A percentile compares a stretch with the other conserved stretches of the same genome.
Conservation (phyloP, 306 rosid species). For the Vigna angularis region DNA sequence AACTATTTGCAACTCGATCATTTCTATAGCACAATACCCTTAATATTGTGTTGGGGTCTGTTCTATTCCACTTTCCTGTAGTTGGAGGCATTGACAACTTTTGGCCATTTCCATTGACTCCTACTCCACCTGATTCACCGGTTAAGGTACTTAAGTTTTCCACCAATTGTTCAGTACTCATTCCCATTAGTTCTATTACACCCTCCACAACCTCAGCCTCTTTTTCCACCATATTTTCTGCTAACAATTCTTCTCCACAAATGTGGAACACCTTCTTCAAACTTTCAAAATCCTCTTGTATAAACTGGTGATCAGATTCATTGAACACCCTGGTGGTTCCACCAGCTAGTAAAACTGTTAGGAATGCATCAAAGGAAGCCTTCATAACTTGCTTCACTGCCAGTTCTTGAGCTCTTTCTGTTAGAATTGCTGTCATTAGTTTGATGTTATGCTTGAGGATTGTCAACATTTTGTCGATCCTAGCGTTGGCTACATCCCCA, state of each 20-base stretch:
- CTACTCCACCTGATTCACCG: conserved; percentile 67
- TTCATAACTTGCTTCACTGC: conserved; percentile 79
- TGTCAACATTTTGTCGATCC: conserved; percentile 58
- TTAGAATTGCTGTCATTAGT: conserved; percentile 66
- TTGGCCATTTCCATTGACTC: conserved; percentile 61
- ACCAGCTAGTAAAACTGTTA: conserved; percentile 88
- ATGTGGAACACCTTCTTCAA: conserved; percentile 61
- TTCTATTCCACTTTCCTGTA: conserved; percentile 82
- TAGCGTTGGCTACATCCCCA: conserved; percentile 61
- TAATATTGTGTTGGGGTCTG: conserved; percentile 86
- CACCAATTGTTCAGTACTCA: conserved; percentile 67
- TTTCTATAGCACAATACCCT: conserved; percentile 88
- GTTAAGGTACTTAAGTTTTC: conserved; percentile 74
- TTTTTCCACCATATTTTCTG: conserved; percentile 63
- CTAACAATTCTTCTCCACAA: conserved; percentile 70
- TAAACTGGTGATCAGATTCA: conserved; percentile 62
- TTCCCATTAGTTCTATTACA: conserved; percentile 75
- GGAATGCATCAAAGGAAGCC: conserved; percentile 72
- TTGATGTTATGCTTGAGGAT: conserved; percentile 74
- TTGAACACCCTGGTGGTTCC: conserved; percentile 69
- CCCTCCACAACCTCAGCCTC: conserved; percentile 81
- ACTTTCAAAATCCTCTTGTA: conserved; percentile 72
- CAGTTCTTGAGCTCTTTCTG: conserved; percentile 64
- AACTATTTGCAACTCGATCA: conserved; percentile 70
- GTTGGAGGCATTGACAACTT: conserved; percentile 90